These are phyloP conservation scores for Hansenula sp. DNA, from an alignment of 1,139 yeast species.

Conservation along the genomic window DNA sequence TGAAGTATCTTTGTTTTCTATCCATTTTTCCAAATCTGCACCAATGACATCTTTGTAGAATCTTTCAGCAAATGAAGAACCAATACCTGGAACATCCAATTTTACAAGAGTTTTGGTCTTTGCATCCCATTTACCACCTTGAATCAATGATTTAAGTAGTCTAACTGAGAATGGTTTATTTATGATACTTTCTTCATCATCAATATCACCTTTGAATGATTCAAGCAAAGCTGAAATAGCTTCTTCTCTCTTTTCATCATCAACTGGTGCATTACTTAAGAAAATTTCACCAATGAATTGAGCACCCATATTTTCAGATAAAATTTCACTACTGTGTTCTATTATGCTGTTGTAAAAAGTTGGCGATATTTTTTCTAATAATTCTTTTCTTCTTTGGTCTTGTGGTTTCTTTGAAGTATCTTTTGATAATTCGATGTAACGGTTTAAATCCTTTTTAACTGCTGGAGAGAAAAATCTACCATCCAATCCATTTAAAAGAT, in stretches of 20 bases:
- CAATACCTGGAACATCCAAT: conserved; percentile 49
- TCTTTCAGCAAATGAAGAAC: conserved; percentile 56
- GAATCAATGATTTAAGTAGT: conserved; percentile 72
- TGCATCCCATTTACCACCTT: conserved; percentile 76
- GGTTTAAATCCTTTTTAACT: conserved; percentile 53
- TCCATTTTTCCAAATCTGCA: conserved; percentile 60
- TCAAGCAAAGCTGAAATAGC: conserved; percentile 55
- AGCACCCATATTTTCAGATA: conserved; percentile 72
- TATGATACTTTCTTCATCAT: conserved; percentile 62
- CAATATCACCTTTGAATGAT: conserved; percentile 64
- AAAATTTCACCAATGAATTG: conserved; percentile 79
- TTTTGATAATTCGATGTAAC: conserved; percentile 60
- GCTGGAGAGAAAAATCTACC: conserved; percentile 80
- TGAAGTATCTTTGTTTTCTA: conserved; percentile 66
- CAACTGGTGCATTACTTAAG: conserved; percentile 48
- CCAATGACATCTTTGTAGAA: conserved; percentile 48
- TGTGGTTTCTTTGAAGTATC: conserved; percentile 85
- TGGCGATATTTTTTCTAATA: conserved; percentile 64
- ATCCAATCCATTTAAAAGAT: conserved; percentile 73
- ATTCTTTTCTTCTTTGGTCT: conserved; percentile 67
- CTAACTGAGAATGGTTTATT: conserved; percentile 75
- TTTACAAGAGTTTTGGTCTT: conserved; percentile 48
- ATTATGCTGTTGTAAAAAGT: conserved; percentile 52
- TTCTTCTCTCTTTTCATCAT: conserved; percentile 38
- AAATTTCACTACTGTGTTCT: conserved; percentile 42